phyloP scores from a whole-genome alignment of 305 asterid genomes.

The Plantago coronopus region DNA sequence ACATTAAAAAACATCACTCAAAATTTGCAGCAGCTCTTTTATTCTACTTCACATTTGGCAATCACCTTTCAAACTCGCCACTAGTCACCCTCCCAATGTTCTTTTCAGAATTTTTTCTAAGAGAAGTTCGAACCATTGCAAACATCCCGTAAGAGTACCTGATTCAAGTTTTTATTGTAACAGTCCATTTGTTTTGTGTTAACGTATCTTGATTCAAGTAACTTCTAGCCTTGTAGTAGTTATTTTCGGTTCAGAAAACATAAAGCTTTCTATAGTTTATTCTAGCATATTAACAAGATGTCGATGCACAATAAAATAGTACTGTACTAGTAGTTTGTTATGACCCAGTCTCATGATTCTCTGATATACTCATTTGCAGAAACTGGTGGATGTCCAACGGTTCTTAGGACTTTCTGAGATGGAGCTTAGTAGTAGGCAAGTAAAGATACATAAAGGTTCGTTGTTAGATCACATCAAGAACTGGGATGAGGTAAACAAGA shows the following conservation, averaged over 20 bases:
- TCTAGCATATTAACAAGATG: background rate
- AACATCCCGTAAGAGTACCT: background rate
- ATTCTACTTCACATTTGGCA: too few relatives aligned
- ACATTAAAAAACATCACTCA: too few relatives aligned
- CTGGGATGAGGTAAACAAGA: slow-evolving; percentile 62
- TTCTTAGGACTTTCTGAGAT: slow-evolving; percentile 58
- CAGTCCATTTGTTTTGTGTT: background rate
- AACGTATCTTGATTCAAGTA: too few relatives aligned
- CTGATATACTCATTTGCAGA: slow-evolving; percentile 35
- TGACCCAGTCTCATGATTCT: background rate
- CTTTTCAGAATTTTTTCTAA: background rate
- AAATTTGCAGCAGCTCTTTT: background rate
- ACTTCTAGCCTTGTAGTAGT: background rate
- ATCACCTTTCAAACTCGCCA: too few relatives aligned
- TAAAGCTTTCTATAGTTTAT: background rate
- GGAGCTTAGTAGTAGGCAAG: slow-evolving; percentile 67
- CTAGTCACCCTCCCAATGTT: too few relatives aligned
- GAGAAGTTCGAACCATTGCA: background rate
- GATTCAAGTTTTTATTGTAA: too few relatives aligned
- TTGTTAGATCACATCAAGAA: slow-evolving; percentile 61
- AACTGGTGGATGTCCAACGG: slow-evolving; percentile 52
- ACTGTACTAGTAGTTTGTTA: too few relatives aligned
- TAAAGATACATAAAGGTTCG: slow-evolving; percentile 79
- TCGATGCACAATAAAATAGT: too few relatives aligned
- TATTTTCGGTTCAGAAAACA: too few relatives aligned